Evolutionary conservation across 441 rosid species (phyloP).

Genomic region (Biscutella laevigata): DNA sequence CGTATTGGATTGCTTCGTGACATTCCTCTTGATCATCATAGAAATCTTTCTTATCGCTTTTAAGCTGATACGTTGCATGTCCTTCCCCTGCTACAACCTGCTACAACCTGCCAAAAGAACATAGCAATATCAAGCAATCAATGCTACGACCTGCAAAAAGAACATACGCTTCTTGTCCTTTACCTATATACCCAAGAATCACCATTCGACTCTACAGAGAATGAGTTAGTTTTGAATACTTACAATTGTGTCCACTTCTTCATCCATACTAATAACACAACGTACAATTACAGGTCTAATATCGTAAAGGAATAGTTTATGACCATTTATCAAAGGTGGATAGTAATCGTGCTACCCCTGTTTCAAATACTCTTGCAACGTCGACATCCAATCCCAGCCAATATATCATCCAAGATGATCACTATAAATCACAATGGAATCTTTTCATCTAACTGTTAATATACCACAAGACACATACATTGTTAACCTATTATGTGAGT

Average conservation of each 20-base stretch:
- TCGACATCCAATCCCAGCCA: constrained; percentile 88
- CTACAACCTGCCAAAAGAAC: too few species aligned
- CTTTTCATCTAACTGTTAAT: neutral
- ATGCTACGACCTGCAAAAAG: too few species aligned
- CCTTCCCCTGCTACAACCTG: constrained; percentile 89
- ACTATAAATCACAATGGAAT: constrained; percentile 38
- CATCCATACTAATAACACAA: constrained; percentile 90
- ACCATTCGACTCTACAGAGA: neutral
- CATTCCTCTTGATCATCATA: constrained; percentile 91
- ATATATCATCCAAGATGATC: constrained; percentile 95
- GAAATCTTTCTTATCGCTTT: constrained; percentile 72
- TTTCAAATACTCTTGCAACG: constrained; percentile 85
- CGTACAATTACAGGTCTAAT: constrained; percentile 82
- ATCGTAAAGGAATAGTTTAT: constrained; percentile 76
- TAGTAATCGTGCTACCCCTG: constrained; percentile 77
- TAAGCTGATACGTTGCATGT: constrained; percentile 70
- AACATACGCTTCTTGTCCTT: too few species aligned
- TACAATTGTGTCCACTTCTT: constrained; percentile 97
- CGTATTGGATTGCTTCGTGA: constrained; percentile 82
- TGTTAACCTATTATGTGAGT: too few species aligned
- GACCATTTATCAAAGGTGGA: constrained; percentile 84
- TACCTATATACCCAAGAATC: too few species aligned
- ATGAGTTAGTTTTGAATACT: constrained; percentile 27
- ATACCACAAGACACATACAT: too few species aligned
- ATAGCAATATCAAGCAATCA: constrained; percentile 11